Evolutionary conservation across 371 early-diverging fungal genomes (phyloP).

Genomic region (Astathelohania contejeani): DNA sequence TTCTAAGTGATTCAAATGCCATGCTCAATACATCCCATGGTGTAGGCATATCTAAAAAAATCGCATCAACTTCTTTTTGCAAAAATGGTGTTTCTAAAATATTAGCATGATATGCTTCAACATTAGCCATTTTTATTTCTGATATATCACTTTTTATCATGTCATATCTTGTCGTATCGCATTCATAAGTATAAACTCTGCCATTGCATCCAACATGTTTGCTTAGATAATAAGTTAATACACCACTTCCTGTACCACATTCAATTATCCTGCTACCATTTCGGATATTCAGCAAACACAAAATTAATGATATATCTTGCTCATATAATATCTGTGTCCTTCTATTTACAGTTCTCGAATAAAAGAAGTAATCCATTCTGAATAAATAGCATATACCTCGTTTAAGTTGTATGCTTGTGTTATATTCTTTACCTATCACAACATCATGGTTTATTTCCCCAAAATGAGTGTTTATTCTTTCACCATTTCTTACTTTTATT

Average conservation of each 20-base stretch:
- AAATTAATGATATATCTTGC: conserved; percentile 24
- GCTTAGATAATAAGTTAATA: conserved; percentile 24
- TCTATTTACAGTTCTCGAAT: neutral
- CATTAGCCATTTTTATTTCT: neutral
- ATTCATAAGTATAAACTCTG: conserved; percentile 25
- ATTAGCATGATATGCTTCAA: no score
- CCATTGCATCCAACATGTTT: conserved; percentile 11
- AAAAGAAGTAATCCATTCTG: neutral
- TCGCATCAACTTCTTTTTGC: conserved; percentile 3
- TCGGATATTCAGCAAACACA: conserved; percentile 16
- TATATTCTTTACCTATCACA: neutral
- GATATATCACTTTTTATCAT: conserved; percentile 8
- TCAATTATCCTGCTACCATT: conserved; percentile 14
- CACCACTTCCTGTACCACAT: conserved; percentile 36
- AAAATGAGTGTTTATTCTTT: neutral
- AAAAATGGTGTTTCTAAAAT: no score
- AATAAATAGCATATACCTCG: neutral
- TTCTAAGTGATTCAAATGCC: neutral
- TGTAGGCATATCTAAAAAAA: conserved; percentile 32
- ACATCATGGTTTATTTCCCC: conserved; percentile 1
- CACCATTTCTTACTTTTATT: neutral
- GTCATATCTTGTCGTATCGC: conserved; percentile 18
- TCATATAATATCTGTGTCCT: conserved; percentile 37
- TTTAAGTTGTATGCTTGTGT: neutral
- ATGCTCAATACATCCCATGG: conserved; percentile 10